These are phyloP conservation scores for Cladosporium sphaerospermum DNA, from an alignment of 2,329 filamentous ascomycete species.

Conservation along the genomic window DNA sequence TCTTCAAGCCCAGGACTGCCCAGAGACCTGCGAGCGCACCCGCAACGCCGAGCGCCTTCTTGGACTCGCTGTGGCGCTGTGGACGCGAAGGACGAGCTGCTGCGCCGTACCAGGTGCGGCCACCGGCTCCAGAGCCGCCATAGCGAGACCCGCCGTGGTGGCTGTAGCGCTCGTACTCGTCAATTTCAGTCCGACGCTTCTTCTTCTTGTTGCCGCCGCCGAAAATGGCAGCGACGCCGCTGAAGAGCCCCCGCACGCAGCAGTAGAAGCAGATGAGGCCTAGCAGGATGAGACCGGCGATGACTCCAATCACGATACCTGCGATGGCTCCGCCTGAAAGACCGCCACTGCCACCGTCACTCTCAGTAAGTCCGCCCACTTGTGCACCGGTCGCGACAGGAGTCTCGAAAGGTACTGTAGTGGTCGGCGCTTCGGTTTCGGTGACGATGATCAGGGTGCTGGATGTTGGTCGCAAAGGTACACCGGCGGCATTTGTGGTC, in stretches of 20 bases:
- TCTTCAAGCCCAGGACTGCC: conserved; percentile 41
- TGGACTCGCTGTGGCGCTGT: conserved; percentile 30
- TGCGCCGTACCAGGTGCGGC: conserved; percentile 45
- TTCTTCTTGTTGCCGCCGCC: conserved; percentile 48
- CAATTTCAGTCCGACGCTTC: conserved; percentile 50
- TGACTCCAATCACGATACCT: conserved; percentile 69
- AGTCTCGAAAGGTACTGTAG: conserved; percentile 44
- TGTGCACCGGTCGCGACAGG: conserved; percentile 49
- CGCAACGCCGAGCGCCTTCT: conserved; percentile 32
- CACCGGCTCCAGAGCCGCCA: conserved; percentile 27
- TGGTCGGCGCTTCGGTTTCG: conserved; percentile 40
- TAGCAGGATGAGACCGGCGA: conserved; percentile 61
- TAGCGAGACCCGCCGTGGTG: conserved; percentile 44
- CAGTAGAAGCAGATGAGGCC: conserved; percentile 70
- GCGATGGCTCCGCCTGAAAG: conserved; percentile 70
- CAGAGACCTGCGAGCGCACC: conserved; percentile 40
- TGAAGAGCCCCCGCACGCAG: conserved; percentile 50
- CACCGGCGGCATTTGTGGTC: conserved; percentile 47
- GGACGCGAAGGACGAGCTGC: conserved; percentile 22
- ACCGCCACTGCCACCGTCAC: conserved; percentile 25
- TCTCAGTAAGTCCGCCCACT: conserved; percentile 32
- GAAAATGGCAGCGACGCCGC: conserved; percentile 54
- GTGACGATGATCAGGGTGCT: conserved; percentile 50
- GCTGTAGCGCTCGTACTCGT: conserved; percentile 56
- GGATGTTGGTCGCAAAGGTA: conserved; percentile 44